Conservation (phyloP, 2,329 filamentous ascomycete genomes). For the Biscogniauxia mediterranea region DNA sequence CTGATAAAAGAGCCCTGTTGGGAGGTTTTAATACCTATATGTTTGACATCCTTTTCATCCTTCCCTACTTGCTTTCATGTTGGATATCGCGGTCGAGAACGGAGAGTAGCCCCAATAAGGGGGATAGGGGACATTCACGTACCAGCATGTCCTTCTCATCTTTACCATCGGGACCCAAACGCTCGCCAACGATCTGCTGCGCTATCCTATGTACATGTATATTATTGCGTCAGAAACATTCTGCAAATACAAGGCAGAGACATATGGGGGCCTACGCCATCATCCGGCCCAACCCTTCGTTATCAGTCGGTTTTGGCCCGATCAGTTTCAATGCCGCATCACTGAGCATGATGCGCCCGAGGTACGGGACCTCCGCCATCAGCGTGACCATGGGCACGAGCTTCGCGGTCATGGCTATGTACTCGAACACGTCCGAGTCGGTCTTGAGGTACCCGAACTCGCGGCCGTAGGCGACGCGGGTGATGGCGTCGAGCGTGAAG, state of each 20-base stretch:
- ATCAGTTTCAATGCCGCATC: constrained; percentile 19
- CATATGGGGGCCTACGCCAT: constrained; percentile 11
- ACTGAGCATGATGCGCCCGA: constrained; percentile 22
- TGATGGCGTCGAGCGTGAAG: constrained; percentile 29
- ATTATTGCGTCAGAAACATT: neutral
- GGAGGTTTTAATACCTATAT: too few species aligned
- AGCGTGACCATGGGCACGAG: constrained; percentile 14
- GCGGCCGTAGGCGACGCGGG: constrained; percentile 25
- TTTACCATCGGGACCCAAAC: constrained; percentile 10
- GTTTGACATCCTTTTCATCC: too few species aligned
- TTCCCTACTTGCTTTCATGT: neutral
- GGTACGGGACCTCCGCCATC: constrained; percentile 23
- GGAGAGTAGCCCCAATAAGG: too few species aligned
- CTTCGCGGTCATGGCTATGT: constrained; percentile 14
- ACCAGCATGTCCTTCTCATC: constrained; percentile 23
- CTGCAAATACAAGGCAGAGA: too few species aligned
- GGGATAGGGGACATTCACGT: constrained; percentile 2
- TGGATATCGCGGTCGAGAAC: too few species aligned
- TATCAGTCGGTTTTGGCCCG: constrained; percentile 25
- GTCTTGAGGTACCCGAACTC: constrained; percentile 27
- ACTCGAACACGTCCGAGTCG: constrained; percentile 25
- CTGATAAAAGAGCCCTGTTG: neutral
- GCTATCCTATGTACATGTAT: constrained; percentile 12
- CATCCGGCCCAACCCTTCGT: constrained; percentile 22
- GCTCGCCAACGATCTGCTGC: constrained; percentile 12